Percentiles rank a stretch among this genome's conserved stretches.
Evolutionary conservation across 495 filamentous ascomycete genomes (phyloP).

Genomic region (Penicillium dipodomyicola): DNA sequence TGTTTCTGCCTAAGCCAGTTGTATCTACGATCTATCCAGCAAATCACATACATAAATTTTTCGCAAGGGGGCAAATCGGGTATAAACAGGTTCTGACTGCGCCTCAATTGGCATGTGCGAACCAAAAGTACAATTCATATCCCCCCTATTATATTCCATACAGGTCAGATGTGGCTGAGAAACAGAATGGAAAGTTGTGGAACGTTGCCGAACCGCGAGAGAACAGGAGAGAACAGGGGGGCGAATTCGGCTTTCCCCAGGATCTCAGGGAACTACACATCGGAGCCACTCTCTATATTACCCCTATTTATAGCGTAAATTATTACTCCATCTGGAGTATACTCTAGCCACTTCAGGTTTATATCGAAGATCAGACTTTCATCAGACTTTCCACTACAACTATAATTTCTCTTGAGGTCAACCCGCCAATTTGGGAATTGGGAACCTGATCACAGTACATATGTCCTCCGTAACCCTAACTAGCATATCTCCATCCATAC

Average conservation of each 20-base stretch:
- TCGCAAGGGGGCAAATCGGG: not conserved
- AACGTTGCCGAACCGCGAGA: not conserved
- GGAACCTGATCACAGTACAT: not conserved
- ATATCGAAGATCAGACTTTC: not conserved
- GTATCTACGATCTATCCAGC: not conserved
- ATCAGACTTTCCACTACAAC: not conserved
- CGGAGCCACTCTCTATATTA: not conserved
- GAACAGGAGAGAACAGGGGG: not conserved
- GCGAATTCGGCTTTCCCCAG: conserved; percentile 6
- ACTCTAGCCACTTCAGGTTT: not conserved
- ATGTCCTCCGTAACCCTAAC: not conserved
- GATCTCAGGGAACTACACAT: not conserved
- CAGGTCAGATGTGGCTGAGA: conserved; percentile 1
- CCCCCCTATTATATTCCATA: not conserved
- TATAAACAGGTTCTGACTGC: conserved; percentile 6
- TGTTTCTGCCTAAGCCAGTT: not conserved
- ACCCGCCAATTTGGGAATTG: not conserved
- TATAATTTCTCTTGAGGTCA: too few relatives aligned
- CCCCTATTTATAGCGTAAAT: not conserved
- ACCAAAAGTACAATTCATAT: not conserved
- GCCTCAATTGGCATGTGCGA: not conserved
- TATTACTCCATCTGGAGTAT: not conserved
- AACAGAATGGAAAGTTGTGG: conserved; percentile 2
- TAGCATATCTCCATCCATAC: not conserved
- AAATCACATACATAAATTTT: not conserved